Evolutionary conservation across 2,329 filamentous ascomycete genomes (phyloP).

Genomic region (Biscogniauxia mediterranea): DNA sequence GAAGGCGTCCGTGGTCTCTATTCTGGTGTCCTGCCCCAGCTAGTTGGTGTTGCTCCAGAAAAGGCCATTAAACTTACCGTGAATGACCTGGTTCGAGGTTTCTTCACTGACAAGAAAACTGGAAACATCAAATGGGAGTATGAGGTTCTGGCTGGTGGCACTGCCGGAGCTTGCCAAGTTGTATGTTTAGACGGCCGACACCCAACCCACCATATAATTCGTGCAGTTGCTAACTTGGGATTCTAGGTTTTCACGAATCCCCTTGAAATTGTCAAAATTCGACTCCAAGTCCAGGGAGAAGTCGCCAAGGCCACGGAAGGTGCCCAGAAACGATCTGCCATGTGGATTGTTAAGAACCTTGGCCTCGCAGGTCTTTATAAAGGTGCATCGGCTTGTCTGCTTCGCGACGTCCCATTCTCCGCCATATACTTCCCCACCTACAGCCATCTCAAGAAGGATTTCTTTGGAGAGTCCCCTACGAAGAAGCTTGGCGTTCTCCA

Average conservation of each 20-base stretch:
- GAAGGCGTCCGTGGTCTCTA: slow-evolving; percentile 89
- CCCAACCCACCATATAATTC: not conserved
- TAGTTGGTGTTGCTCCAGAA: slow-evolving; percentile 97
- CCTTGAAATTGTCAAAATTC: slow-evolving; percentile 98
- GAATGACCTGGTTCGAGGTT: slow-evolving; percentile 83
- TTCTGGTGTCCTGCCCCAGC: slow-evolving; percentile 89
- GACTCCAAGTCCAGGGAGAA: slow-evolving; percentile 95
- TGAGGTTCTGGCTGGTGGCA: slow-evolving; percentile 85
- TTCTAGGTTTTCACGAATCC: slow-evolving; percentile 86
- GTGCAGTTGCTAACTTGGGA: slow-evolving; percentile 11
- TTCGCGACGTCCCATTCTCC: slow-evolving; percentile 96
- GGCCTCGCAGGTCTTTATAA: slow-evolving; percentile 95
- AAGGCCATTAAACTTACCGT: slow-evolving; percentile 99
- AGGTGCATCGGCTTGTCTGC: slow-evolving; percentile 87
- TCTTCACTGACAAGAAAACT: slow-evolving; percentile 70
- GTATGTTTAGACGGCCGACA: slow-evolving; percentile 54
- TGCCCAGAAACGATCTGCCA: slow-evolving; percentile 82
- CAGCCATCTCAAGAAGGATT: slow-evolving; percentile 87
- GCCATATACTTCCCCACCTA: slow-evolving; percentile 99
- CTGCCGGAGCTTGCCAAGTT: slow-evolving; percentile 92
- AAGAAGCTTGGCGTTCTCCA: slow-evolving; percentile 90
- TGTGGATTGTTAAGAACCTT: slow-evolving; percentile 97
- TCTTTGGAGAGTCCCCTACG: slow-evolving; percentile 84
- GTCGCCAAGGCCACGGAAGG: slow-evolving; percentile 83
- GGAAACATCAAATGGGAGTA: slow-evolving; percentile 67